Base-by-base conservation (phyloP, 2,329 filamentous ascomycete species). In the Magnaporthiopsis rhizophila region DNA sequence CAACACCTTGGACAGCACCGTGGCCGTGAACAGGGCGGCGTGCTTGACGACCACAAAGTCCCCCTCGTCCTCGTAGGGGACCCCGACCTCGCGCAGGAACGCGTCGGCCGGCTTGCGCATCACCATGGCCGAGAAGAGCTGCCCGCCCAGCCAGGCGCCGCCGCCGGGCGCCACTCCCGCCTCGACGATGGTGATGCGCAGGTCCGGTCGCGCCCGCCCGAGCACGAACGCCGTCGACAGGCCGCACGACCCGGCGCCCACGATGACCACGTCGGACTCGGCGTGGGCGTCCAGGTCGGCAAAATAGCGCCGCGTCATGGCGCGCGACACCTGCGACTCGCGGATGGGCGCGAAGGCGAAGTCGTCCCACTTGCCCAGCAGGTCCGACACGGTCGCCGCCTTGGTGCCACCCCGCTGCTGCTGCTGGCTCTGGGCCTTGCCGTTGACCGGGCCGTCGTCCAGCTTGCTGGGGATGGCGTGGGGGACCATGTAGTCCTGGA, bases 241-340 rank as follows among this genome's bases (percentile, higher is more conserved):
- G 69, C 92, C 92, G 74, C 92, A 97, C 36, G 90, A 94, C 61
- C 93, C 93, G 38, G 92, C 93, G 65, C 93, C 92, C 69, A 97
- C 84, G 74, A 97, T 96, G 80, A 97, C 92, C 73, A 97, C 88
- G 82, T 97, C 93, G 61, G 90, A 92, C 81, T 97, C 92, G 75
- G 92, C 92, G 74, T 96, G 95, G 66, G 79, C 85, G 81, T 97
- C 91, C 64, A 97, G 82, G 79, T 97, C 92, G 71, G 86, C 79
- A 77, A 97, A 97, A 88, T 97, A 97, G 75, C 92, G 91, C 63
- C 90, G 86, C 64, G 91, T 94, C 92, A 97, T 97, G 75, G 92
- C 92, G 68, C 92, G 91, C 62, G 91, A 94, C 74, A 97, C 92
- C 79, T 96, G 91, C 69, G 87, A 91, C 84, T 97, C 92, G 69